These are phyloP conservation scores for Leccinellum luteum DNA, from an alignment of 768 basidiomycete species.

Conservation along the genomic window DNA sequence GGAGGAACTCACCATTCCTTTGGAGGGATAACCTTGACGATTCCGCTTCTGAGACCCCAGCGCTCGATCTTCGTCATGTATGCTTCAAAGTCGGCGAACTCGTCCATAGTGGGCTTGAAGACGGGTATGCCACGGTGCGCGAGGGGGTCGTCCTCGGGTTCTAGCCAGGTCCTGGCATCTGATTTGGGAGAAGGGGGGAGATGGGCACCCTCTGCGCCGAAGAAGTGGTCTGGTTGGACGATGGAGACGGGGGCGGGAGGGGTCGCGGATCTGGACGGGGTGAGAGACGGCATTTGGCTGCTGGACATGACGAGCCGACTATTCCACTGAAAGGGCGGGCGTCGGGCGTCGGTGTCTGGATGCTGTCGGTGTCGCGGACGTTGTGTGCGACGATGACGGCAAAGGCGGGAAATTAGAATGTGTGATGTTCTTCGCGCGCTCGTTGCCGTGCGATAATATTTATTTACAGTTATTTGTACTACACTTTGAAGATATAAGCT, in stretches of 20 bases:
- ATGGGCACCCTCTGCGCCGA: constrained; percentile 48
- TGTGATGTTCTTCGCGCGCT: constrained; percentile 2
- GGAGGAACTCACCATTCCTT: constrained; percentile 74
- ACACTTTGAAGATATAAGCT: not conserved
- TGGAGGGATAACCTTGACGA: constrained; percentile 95
- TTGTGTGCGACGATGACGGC: constrained; percentile 5
- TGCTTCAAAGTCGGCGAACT: constrained; percentile 88
- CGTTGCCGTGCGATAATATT: not conserved
- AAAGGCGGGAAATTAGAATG: not conserved
- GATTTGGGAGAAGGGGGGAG: constrained; percentile 61
- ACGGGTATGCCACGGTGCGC: constrained; percentile 93
- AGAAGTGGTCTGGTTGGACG: constrained; percentile 83
- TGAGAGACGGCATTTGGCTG: constrained; percentile 32
- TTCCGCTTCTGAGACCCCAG: constrained; percentile 90
- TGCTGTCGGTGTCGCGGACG: constrained; percentile 9
- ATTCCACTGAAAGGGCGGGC: constrained; percentile 8
- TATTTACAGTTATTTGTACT: not conserved
- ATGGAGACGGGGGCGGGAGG: constrained; percentile 39
- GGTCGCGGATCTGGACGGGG: constrained; percentile 50
- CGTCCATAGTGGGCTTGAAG: constrained; percentile 90
- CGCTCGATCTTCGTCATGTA: constrained; percentile 85
- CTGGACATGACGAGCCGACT: constrained; percentile 18
- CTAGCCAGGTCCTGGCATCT: constrained; percentile 62
- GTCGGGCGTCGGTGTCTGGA: not conserved
- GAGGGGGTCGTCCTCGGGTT: constrained; percentile 76